phyloP scores from a whole-genome alignment of 208 protist genomes.

The Blastocrithidia nonstop region DNA sequence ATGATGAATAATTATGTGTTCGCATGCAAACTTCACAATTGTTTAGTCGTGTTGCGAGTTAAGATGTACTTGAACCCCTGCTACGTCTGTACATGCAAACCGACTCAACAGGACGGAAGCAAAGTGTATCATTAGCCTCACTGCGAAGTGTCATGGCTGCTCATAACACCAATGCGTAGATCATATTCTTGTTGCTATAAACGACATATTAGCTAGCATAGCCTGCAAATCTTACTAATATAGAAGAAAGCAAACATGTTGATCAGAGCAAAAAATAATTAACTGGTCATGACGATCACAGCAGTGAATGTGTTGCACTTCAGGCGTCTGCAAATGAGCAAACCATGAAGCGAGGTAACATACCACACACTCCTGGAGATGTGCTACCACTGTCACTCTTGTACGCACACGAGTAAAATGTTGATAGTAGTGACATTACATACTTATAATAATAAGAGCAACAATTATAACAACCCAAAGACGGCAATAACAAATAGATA shows the following conservation, averaged over 20 bases:
- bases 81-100: conserved; percentile 28
- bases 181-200: conserved; percentile 18
- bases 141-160: conserved; percentile 30
- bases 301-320: conserved; percentile 7
- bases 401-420: conserved; percentile 17
- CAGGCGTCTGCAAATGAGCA: no score
- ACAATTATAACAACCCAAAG: neutral
- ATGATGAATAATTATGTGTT: conserved; percentile 62
- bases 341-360: no score
- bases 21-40: conserved; percentile 44
- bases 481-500: no score
- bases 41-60: conserved; percentile 60
- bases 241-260: no score
- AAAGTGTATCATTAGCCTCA: conserved; percentile 24
- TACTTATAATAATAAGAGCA: conserved; percentile 8
- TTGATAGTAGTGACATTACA: conserved; percentile 2
- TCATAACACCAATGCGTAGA: conserved; percentile 17
- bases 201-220: conserved; percentile 6
- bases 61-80: conserved; percentile 54
- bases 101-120: conserved; percentile 27
- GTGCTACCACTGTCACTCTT: conserved; percentile 21
- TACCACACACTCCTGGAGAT: conserved; percentile 20
- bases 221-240: no score
- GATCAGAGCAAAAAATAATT: conserved; percentile 1
- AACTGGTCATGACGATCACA: conserved; percentile 3